A percentile compares a stretch with the other conserved stretches of the same genome.
Conservation (phyloP, 306 rosid species). For the Cercis canadensis region DNA sequence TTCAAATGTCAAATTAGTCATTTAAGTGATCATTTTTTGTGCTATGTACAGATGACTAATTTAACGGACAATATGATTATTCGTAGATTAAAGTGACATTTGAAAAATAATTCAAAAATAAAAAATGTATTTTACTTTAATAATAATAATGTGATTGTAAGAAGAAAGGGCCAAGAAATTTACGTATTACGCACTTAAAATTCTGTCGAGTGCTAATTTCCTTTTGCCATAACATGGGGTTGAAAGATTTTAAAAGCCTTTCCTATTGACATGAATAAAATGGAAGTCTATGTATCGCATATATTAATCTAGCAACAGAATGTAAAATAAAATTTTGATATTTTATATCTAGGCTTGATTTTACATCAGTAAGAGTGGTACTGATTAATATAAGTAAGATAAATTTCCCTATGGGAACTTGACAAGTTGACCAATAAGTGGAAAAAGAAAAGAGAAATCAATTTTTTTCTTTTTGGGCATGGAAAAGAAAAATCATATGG, state of each 20-base stretch:
- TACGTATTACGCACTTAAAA: background rate
- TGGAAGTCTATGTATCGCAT: background rate
- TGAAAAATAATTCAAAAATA: too few species aligned
- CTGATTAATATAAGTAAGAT: too few species aligned
- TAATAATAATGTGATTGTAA: background rate
- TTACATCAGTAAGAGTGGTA: too few species aligned
- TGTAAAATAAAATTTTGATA: too few species aligned
- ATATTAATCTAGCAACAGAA: background rate
- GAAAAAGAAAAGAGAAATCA: background rate
- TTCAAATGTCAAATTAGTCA: too few species aligned
- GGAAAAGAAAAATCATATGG: background rate
- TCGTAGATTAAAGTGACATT: too few species aligned
- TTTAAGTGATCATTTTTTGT: too few species aligned
- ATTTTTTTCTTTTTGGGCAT: too few species aligned
- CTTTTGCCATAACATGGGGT: conserved; percentile 12
- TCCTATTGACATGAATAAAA: background rate
- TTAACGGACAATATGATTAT: too few species aligned
- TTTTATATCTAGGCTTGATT: background rate
- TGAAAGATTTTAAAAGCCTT: background rate
- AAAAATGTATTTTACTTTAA: too few species aligned
- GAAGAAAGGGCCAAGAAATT: too few species aligned
- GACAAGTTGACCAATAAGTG: background rate
- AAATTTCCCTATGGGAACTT: background rate
- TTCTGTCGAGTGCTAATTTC: background rate
- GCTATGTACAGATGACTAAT: too few species aligned